Base-by-base conservation (phyloP, 108 stramenopile species). In the Stephanodiscus triporus region DNA sequence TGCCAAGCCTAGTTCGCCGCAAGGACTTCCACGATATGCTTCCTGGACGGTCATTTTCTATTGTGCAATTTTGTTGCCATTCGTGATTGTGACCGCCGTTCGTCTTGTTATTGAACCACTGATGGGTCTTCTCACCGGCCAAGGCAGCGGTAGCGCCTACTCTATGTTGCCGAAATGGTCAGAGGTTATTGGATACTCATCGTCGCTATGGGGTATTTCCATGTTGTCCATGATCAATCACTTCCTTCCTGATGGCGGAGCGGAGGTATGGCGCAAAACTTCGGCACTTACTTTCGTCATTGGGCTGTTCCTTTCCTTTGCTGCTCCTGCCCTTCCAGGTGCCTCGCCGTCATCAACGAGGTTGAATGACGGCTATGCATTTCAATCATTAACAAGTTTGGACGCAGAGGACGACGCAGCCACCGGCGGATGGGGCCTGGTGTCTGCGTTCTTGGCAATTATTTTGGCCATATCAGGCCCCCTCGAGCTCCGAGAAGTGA, bases 381-480 rank as follows among this genome's bases (percentile, higher is more conserved):
- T 43, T 63, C 87, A 36, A 64, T 63, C 65, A 30, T 49, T 68
- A 26, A 70, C 78, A 49, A 72, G 64, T 49, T 51, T 58, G 51
- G 68, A 70, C 48, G 68, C 43, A 11, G 75, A 64, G 13, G 54
- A 70, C 22, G 68, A 69, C 17, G 68, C n/a, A 20, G 66, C 59
- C 56, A 76, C 50, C 16, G 92, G 92, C 38, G 92, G 92, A 36
- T 93, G 88, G 89, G 92, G 92, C 2, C 77, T 93, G 30, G 49
- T 93, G 53, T 76, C 80, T 36, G 84, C 92, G 3, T 76, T 84
- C 16, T 56, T 93, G 22, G 92, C 92, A 34, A 89, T 89, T 30
- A 47, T 93, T 23, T 63, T 93, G 50, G 88, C 92, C 32, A 72
- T 93, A n/a, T 85, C 88, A 3, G 92, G 92, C 10, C 92, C 92